Evolutionary conservation across 1,139 yeast species (phyloP), one percentile per base, ranked within the genome.

Genomic region (Hanseniaspora gamundiae): DNA sequence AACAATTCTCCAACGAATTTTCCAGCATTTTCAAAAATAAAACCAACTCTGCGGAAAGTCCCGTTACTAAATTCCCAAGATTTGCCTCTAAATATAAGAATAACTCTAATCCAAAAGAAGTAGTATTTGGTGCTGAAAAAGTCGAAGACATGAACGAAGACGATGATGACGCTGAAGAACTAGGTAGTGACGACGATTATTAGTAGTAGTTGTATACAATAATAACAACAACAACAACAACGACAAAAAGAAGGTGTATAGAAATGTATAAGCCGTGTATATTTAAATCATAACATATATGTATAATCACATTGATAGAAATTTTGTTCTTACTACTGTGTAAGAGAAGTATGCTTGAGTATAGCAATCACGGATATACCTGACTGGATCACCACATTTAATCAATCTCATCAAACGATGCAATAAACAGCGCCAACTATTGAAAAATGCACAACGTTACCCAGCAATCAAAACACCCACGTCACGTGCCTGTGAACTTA

Each of bases 1-100:
- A 70, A 43, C 68, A 81, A 4, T 81, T 88, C 64, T 74, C 73
- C 43, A 69, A 67, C 11, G 80, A 79, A 49, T 68, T 82, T 56
- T 10, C 24, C 11, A 67, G 63, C 47, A 60, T 62, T 16, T 65
- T 81, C 48, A 82, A 81, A 64, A 53, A 51, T 14, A 58, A 59
- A 42, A 88, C 94, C 27, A 71, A 73, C 54, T 21, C 39, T 20
- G 13, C 27, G 4, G 29, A 36, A 29, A 59, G 61, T 45, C 58
- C 58, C 30, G 55, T 64, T 4, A 84, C 85, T 26, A 73, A 71
- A 52, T 76, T 80, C 36, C 79, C 87, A 7, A 75, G 91, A 70
- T 71, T 81, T 50, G 80, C 87, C 22, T 76, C 84, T 65, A 81
- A 81, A 60, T 81, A 80, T 59, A 57, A 36, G 20, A 33, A 19